Base-by-base conservation (phyloP, 257 asterid species). In the Przewalskia tangutica region DNA sequence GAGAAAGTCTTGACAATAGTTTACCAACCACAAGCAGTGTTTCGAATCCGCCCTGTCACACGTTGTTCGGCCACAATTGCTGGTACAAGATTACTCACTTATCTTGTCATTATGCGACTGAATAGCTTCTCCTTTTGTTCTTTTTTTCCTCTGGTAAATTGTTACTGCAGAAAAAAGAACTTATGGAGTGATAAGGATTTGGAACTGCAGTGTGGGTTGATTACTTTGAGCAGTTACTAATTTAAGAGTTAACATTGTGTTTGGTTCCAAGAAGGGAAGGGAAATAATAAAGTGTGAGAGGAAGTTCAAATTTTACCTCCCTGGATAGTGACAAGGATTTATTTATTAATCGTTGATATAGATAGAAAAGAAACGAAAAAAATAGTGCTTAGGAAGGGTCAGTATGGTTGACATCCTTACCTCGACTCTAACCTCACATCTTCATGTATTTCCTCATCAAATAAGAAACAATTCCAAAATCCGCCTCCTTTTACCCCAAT, bases 61-160 rank as follows among this genome's bases (percentile, higher is more conserved):
- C 96, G 98, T 68, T 95, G 99, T 89, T 95, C 98, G 84, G 90
- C 99, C 65, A 92, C 99, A 77, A 95, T 95, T 86, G 91, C 97
- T 68, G 97, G 99, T 94, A 89, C 77, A 80, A 18, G 42, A 7
- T 17, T 71, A 75, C 32, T 34, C 53, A 8, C 44, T 56, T 75
- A 77, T 77, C 6, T 86, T 84, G 46, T 63, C 54, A 5, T 63
- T 16, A 48, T 32, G 10, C 10, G 17, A 62, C 34, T 64, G 11
- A 18, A 27, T 32, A 20, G 23, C 6, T 64, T 80, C 36, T 81
- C 40, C 12, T 17, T n/a, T 54, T 79, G 59, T 20, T 42, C 20
- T n/a, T 66, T 59, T 4, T 17, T 65, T 13, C 8, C 18, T 14
- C 0, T 46, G 51, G 13, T 50, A 73, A 56, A 75, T 20, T 27